phyloP scores from a whole-genome alignment of 352 stramenopile species.

The Globisporangium iwayamae region DNA sequence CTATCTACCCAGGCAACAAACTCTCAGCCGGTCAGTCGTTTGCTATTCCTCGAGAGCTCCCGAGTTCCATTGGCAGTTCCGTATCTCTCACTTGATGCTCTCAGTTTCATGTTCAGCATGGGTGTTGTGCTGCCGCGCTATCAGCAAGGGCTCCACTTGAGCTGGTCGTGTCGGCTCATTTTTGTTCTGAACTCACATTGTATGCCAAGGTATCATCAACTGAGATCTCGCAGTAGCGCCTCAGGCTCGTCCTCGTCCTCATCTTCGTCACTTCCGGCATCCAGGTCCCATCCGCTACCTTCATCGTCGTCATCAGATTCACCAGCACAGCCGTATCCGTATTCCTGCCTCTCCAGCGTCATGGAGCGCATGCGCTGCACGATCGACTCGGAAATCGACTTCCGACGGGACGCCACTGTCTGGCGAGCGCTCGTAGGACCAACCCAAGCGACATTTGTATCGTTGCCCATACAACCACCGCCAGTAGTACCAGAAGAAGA shows the following conservation, averaged over 20 bases:
- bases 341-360: background rate
- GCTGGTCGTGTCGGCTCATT: too few species aligned
- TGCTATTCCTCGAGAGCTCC: too few species aligned
- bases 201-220: background rate
- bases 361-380: slow-evolving; percentile 13
- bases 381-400: slow-evolving; percentile 2
- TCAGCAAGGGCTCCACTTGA: too few species aligned
- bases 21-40: too few species aligned
- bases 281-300: background rate
- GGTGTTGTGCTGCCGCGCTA: too few species aligned
- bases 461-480: too few species aligned
- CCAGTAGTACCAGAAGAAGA: too few species aligned
- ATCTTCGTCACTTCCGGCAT: background rate
- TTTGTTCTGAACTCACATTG: too few species aligned
- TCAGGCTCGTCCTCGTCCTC: background rate
- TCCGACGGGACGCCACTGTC: background rate
- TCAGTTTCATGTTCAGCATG: too few species aligned
- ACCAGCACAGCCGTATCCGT: background rate
- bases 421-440: background rate
- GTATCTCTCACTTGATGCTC: too few species aligned
- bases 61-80: too few species aligned
- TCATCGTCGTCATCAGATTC: background rate
- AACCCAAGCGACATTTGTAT: background rate
- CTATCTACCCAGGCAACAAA: too few species aligned
- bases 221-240: slow-evolving; percentile 1